Evolutionary conservation across 2,329 filamentous ascomycete genomes (phyloP).

Genomic region (Coleophoma eucalyptorum): DNA sequence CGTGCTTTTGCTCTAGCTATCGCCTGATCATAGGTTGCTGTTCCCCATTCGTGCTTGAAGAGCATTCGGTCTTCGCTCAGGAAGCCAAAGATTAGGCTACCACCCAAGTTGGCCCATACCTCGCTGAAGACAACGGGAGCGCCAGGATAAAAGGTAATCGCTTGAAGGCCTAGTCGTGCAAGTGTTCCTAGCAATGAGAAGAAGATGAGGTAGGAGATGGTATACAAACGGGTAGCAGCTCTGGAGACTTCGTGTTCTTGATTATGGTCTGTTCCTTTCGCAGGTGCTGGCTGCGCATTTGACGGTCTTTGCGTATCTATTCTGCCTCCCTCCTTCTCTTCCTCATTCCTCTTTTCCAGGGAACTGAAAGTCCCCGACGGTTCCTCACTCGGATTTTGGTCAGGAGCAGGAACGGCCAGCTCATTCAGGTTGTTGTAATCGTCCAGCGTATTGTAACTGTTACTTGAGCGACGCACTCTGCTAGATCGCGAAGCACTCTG

Average conservation of each 20-base stretch:
- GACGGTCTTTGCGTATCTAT: background rate
- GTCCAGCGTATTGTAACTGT: slow-evolving; percentile 17
- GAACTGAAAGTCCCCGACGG: slow-evolving; percentile 32
- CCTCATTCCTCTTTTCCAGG: slow-evolving; percentile 30
- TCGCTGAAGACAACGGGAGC: slow-evolving; percentile 71
- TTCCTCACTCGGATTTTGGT: slow-evolving; percentile 37
- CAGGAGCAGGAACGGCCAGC: slow-evolving; percentile 35
- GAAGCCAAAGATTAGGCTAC: slow-evolving; percentile 82
- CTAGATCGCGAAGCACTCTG: no score
- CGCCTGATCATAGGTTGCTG: slow-evolving; percentile 32
- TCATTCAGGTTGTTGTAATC: slow-evolving; percentile 41
- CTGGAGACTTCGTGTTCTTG: slow-evolving; percentile 36
- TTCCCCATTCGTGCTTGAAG: slow-evolving; percentile 66
- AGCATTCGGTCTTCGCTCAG: slow-evolving; percentile 73
- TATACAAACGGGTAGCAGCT: slow-evolving; percentile 59
- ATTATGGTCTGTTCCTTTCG: slow-evolving; percentile 7
- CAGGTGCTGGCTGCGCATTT: background rate
- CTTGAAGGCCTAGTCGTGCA: slow-evolving; percentile 75
- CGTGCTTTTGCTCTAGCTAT: slow-evolving; percentile 30
- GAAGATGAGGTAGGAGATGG: slow-evolving; percentile 76
- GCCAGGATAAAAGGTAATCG: slow-evolving; percentile 74
- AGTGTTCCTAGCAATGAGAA: slow-evolving; percentile 85
- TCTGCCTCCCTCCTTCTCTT: slow-evolving; percentile 11
- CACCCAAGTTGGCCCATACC: slow-evolving; percentile 84
- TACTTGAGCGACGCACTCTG: no score